Evolutionary conservation across 148 eudicot species (phyloP).

Genomic region (Rhododendron kiyosumense): DNA sequence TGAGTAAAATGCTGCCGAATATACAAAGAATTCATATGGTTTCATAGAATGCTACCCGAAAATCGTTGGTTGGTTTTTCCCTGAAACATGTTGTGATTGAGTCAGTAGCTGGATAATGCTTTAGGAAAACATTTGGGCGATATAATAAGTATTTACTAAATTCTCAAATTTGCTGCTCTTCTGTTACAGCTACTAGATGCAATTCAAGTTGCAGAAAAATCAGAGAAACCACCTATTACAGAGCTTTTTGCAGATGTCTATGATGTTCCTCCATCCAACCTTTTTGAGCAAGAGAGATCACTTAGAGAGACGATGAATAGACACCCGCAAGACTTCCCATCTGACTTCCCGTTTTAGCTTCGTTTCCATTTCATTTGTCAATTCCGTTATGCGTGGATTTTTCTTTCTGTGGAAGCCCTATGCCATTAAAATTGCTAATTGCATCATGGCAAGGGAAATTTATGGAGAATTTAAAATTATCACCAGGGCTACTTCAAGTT

Average conservation of each 20-base stretch:
- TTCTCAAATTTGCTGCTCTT: neutral
- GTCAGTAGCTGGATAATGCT: neutral
- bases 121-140: neutral
- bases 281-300: neutral
- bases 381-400: neutral
- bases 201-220: constrained; percentile 1
- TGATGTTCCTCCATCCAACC: constrained; percentile 3
- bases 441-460: neutral
- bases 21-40: neutral
- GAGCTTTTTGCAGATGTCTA: neutral
- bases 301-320: neutral
- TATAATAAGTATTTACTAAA: neutral
- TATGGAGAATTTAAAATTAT: neutral
- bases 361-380: neutral
- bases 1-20: neutral
- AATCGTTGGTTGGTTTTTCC: neutral
- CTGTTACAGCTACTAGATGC: neutral
- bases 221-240: neutral
- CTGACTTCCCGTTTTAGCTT: neutral
- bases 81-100: neutral
- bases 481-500: neutral
- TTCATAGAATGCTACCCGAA: neutral
- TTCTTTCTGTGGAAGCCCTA: neutral
- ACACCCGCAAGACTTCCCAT: neutral
- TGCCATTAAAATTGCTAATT: neutral